Evolutionary conservation across 1,284 basidiomycete species (phyloP), one percentile per base, ranked within the genome.

Genomic region (Ustilago nuda): DNA sequence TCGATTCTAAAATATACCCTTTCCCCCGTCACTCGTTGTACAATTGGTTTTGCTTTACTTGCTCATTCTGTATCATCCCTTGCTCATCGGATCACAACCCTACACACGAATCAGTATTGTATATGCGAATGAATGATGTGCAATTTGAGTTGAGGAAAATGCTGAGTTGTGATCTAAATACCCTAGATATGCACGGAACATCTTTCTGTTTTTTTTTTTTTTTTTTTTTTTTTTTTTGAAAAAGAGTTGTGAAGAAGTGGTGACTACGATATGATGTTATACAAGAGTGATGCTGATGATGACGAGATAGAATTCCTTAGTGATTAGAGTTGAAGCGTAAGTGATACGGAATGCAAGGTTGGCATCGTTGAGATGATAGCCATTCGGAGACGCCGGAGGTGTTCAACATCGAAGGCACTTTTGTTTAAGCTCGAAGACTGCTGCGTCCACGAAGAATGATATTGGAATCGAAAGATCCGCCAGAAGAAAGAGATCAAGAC

Each of bases 321-420:
- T 54, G 52, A 66, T 54, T 55, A 66, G 68, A 71, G 59, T 66
- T 71, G 68, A 65, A 50, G 62, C 55, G 56, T 56, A 30, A 61
- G 17, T 27, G 23, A 33, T 45, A 35, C 53, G 45, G n/a, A n/a
- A 56, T 56, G 36, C 43, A 61, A 52, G n/a, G 37, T 19, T 19
- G n/a, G 11, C 59, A 70, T 70, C 61, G 61, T 70, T 70, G 67
- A 70, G 67, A 70, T 70, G 57, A 35, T 1, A 5, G n/a, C 11
- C n/a, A 8, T 63, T 66, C 64, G 56, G 69, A 66, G 69, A 72
- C 69, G 39, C 63, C 17, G n/a, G 19, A 19, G n/a, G 61, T 45
- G 61, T 61, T 61, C 54, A 65, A 35, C 59, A 11, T 66, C 62
- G 45, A 62, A 62, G 55, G 11, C 19, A 30, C 17, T 32, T 57